Evolutionary conservation across 1,284 basidiomycete species (phyloP).

Genomic region (Cutaneotrichosporon dermatis): DNA sequence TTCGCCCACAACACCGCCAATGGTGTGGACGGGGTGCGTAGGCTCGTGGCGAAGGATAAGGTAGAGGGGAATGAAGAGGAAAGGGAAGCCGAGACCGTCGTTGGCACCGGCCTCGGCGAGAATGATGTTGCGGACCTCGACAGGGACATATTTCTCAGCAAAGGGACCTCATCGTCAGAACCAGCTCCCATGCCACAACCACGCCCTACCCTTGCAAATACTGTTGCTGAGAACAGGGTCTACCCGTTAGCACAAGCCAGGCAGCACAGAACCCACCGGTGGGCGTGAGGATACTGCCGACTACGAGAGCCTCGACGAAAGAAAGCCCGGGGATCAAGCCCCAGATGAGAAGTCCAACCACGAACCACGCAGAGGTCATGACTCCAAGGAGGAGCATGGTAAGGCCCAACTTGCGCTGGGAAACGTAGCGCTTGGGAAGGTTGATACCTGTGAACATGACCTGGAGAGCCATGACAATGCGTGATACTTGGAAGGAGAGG

Average conservation of each 20-base stretch:
- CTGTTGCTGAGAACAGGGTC: conserved; percentile 79
- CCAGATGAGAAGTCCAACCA: conserved; percentile 74
- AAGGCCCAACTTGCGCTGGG: conserved; percentile 74
- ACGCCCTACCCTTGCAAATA: conserved; percentile 43
- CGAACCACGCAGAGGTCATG: conserved; percentile 80
- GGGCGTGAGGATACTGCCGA: conserved; percentile 90
- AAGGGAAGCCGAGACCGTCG: conserved; percentile 90
- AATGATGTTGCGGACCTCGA: conserved; percentile 44
- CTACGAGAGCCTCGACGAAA: conserved; percentile 77
- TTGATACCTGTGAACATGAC: conserved; percentile 96
- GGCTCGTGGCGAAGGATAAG: conserved; percentile 62
- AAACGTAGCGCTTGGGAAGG: conserved; percentile 79
- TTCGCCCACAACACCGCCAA: conserved; percentile 59
- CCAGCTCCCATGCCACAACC: neutral
- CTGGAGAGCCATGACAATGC: conserved; percentile 89
- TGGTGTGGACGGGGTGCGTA: conserved; percentile 29
- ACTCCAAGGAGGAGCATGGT: conserved; percentile 77
- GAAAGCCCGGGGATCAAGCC: conserved; percentile 78
- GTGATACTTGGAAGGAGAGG: conserved; percentile 67
- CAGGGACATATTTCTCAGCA: conserved; percentile 44
- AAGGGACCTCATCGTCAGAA: conserved; percentile 32
- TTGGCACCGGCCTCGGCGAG: conserved; percentile 47
- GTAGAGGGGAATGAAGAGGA: conserved; percentile 86
- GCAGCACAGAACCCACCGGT: conserved; percentile 54
- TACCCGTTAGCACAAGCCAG: too few relatives aligned